A percentile compares a stretch with the other conserved stretches of the same genome.
phyloP scores from a whole-genome alignment of 129 eudicot species.

The Lonicera japonica region DNA sequence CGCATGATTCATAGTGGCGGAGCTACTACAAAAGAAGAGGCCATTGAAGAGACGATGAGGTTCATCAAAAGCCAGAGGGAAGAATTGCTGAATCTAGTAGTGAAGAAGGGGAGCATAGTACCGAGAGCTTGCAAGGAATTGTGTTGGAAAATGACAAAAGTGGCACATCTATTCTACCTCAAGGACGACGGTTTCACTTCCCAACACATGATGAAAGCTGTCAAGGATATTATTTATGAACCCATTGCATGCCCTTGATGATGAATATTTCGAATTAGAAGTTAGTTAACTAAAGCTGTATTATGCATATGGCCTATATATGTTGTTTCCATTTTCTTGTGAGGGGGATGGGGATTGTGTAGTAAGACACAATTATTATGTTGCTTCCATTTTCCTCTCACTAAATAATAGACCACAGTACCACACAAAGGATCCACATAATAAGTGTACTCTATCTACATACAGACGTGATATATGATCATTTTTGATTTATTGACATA shows the following conservation, averaged over 20 bases:
- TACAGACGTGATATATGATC: no score
- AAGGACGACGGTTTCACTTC: constrained; percentile 75
- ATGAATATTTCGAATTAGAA: no score
- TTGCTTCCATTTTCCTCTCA: no score
- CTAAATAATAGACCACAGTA: no score
- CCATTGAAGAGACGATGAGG: constrained; percentile 32
- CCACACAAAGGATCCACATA: no score
- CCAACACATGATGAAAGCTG: constrained; percentile 37
- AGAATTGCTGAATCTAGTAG: constrained; percentile 56
- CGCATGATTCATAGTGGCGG: constrained; percentile 32
- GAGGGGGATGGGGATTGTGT: no score
- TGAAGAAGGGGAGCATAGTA: constrained; percentile 38
- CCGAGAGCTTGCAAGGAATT: constrained; percentile 75
- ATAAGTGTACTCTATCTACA: no score
- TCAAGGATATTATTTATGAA: constrained; percentile 44
- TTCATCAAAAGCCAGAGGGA: constrained; percentile 35
- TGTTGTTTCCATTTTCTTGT: no score
- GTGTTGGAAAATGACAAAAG: constrained; percentile 71
- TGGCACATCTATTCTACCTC: constrained; percentile 51
- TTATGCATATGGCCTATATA: no score
- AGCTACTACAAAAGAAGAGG: constrained; percentile 39
- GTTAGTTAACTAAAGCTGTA: no score
- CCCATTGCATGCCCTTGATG: constrained; percentile 26
- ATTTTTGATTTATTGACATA: no score
- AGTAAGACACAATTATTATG: no score